phyloP scores from a whole-genome alignment of 169 alveolate species.

The Sarcocystis neurona region DNA sequence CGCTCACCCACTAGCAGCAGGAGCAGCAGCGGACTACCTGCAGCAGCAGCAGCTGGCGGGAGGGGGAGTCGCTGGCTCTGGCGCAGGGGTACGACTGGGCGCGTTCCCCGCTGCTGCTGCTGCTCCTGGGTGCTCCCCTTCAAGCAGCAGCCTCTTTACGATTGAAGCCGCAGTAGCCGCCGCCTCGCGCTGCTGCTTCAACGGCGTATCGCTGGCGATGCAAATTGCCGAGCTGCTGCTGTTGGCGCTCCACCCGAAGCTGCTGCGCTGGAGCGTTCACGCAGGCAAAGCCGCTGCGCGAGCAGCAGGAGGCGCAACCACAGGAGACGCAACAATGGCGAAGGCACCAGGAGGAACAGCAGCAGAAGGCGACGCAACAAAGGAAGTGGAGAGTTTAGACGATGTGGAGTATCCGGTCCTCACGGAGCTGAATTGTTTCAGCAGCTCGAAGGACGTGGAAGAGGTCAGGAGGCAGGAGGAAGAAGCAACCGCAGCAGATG shows the following conservation, averaged over 20 bases:
- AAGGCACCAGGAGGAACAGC: slow-evolving; percentile 19
- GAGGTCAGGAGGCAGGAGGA: neutral
- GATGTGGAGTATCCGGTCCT: neutral
- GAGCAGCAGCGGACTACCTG: slow-evolving; percentile 34
- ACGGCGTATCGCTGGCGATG: slow-evolving; percentile 25
- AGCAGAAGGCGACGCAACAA: too few relatives aligned
- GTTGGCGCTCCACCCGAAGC: slow-evolving; percentile 50
- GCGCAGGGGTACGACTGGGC: slow-evolving; percentile 56
- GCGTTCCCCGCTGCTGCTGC: too few relatives aligned
- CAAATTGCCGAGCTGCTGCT: slow-evolving; percentile 40
- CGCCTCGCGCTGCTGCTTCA: too few relatives aligned
- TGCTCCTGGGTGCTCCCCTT: too few relatives aligned
- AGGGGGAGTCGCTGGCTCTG: too few relatives aligned
- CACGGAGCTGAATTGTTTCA: neutral
- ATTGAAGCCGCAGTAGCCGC: too few relatives aligned
- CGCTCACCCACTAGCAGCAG: neutral
- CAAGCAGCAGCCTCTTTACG: too few relatives aligned
- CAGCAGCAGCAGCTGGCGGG: slow-evolving; percentile 47
- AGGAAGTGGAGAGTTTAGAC: neutral
- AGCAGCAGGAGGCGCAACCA: neutral
- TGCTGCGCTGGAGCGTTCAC: slow-evolving; percentile 50
- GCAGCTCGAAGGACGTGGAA: neutral
- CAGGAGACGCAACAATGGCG: slow-evolving; percentile 36
- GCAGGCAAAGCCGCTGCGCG: neutral
- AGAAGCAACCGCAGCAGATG: neutral